A percentile compares a stretch with the other conserved stretches of the same genome.
Evolutionary conservation across 73 alveolate genomes (phyloP).

Genomic region (Symbiodinium pilosum): DNA sequence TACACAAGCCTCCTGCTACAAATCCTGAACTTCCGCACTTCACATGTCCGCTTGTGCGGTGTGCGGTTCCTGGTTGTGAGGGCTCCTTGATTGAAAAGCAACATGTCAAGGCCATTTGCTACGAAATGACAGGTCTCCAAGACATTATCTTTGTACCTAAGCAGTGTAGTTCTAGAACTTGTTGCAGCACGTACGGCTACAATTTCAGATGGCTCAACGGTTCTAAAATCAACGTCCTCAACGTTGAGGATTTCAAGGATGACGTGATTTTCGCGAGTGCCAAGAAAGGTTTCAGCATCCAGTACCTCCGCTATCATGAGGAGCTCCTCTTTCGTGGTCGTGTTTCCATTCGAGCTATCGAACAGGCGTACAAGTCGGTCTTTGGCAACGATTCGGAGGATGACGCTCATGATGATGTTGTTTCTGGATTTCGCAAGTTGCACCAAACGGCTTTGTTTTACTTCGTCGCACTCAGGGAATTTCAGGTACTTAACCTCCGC

Average conservation of each 20-base stretch:
- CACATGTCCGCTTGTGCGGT: neutral
- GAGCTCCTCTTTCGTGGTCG: neutral
- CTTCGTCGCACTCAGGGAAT: neutral
- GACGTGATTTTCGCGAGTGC: neutral
- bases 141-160: neutral
- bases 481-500: neutral
- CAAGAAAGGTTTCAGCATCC: neutral
- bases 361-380: neutral
- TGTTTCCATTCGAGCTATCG: neutral
- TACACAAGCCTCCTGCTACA: neutral
- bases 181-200: neutral
- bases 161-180: neutral
- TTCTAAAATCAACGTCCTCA: neutral
- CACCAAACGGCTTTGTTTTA: slow-evolving; percentile 10
- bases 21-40: neutral
- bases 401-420: neutral
- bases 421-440: neutral
- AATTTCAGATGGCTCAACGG: neutral
- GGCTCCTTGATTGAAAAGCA: neutral
- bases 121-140: neutral
- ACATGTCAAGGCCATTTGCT: neutral
- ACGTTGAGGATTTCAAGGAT: neutral
- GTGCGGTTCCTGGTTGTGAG: neutral
- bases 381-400: neutral
- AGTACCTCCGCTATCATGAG: neutral